These are phyloP conservation scores for Leptomonas pyrrhocoris DNA, from an alignment of 208 protist species.

Conservation along the genomic window DNA sequence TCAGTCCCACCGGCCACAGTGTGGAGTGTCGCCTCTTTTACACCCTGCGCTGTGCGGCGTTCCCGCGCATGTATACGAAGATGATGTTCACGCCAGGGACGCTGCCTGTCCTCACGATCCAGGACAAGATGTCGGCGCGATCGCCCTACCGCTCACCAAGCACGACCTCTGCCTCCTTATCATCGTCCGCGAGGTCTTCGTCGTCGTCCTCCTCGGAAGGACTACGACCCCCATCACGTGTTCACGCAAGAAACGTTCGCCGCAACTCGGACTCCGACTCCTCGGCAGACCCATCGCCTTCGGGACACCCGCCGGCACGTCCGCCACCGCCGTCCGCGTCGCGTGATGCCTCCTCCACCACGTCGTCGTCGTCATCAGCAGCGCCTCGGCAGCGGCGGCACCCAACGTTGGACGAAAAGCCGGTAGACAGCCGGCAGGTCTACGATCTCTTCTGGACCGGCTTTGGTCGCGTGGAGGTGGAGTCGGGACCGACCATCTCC, in stretches of 20 bases:
- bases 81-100: slow-evolving; percentile 54
- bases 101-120: slow-evolving; percentile 50
- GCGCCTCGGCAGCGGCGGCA: not conserved
- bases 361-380: slow-evolving; percentile 4
- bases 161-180: not conserved
- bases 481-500: slow-evolving; percentile 57
- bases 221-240: not conserved
- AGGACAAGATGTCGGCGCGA: slow-evolving; percentile 36
- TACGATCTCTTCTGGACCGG: slow-evolving; percentile 65
- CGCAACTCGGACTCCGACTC: slow-evolving; percentile 18
- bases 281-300: not conserved
- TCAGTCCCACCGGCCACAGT: slow-evolving; percentile 61
- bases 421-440: slow-evolving; percentile 28
- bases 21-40: slow-evolving; percentile 76
- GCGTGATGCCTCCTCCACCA: not conserved
- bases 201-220: not conserved
- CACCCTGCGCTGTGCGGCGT: slow-evolving; percentile 38
- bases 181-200: slow-evolving; percentile 1
- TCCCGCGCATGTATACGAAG: slow-evolving; percentile 69
- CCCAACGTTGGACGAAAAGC: not conserved
- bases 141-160: slow-evolving; percentile 20
- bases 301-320: not conserved
- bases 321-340: not conserved
- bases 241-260: not conserved
- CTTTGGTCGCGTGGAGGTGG: slow-evolving; percentile 80